Evolutionary conservation across 1,139 yeast genomes (phyloP).

Genomic region (Hanseniaspora uvarum): DNA sequence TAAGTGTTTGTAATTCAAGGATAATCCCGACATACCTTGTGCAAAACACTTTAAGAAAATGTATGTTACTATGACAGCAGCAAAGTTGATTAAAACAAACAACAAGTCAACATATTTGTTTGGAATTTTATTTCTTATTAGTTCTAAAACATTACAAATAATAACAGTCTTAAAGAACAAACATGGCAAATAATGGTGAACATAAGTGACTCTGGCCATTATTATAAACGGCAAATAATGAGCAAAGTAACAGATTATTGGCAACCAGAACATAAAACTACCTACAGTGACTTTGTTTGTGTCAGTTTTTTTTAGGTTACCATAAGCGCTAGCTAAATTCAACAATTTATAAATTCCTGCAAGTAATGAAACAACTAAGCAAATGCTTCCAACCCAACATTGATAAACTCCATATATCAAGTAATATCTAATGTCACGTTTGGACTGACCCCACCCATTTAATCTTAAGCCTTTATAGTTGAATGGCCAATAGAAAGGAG

Average conservation of each 20-base stretch:
- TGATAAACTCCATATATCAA: constrained; percentile 58
- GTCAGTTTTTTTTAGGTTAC: not conserved
- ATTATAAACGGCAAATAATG: constrained; percentile 63
- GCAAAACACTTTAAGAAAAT: constrained; percentile 43
- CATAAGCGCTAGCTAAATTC: not conserved
- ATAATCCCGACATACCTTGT: constrained; percentile 47
- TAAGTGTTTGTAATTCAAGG: constrained; percentile 38
- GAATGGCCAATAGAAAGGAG: constrained; percentile 80
- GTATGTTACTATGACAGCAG: constrained; percentile 28
- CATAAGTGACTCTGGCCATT: constrained; percentile 77
- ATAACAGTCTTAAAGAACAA: constrained; percentile 64
- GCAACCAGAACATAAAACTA: constrained; percentile 32
- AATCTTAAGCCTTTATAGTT: constrained; percentile 53
- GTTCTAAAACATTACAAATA: constrained; percentile 50
- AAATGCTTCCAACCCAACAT: constrained; percentile 47
- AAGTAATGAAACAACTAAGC: constrained; percentile 30
- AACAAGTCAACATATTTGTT: not conserved
- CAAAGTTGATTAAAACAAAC: constrained; percentile 3
- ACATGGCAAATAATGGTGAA: constrained; percentile 76
- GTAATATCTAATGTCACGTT: constrained; percentile 41
- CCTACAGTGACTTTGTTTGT: not conserved
- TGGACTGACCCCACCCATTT: constrained; percentile 50
- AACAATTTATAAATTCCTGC: not conserved
- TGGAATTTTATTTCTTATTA: constrained; percentile 18
- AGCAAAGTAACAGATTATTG: constrained; percentile 61